phyloP scores from a whole-genome alignment of 164 flowering plant species.

The Stephania cephalantha region DNA sequence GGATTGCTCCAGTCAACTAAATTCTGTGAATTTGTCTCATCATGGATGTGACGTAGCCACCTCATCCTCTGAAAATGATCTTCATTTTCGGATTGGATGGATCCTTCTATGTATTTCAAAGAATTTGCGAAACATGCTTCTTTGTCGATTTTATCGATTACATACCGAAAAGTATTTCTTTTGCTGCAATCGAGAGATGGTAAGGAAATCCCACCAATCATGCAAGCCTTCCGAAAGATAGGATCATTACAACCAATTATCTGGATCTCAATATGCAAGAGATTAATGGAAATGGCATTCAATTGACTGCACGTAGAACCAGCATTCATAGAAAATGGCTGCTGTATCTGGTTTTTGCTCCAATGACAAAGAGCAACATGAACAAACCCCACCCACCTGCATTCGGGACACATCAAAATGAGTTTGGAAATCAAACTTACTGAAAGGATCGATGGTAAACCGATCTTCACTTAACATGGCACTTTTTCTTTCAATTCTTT shows the following conservation, averaged over 20 bases:
- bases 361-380: slow-evolving; percentile 60
- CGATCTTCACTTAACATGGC: not conserved
- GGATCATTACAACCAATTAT: slow-evolving; percentile 40
- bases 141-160: slow-evolving; percentile 29
- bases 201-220: slow-evolving; percentile 41
- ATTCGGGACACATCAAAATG: slow-evolving; percentile 1
- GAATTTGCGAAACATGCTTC: slow-evolving; percentile 36
- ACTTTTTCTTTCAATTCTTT: not conserved
- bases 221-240: slow-evolving; percentile 56
- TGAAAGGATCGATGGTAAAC: not conserved
- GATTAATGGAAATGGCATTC: slow-evolving; percentile 23
- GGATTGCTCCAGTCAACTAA: slow-evolving; percentile 17
- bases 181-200: slow-evolving; percentile 22
- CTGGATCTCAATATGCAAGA: slow-evolving; percentile 56
- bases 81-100: slow-evolving; percentile 29
- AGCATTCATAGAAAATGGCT: not conserved
- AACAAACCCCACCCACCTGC: slow-evolving; percentile 76
- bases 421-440: not conserved
- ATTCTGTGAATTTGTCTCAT: slow-evolving; percentile 17
- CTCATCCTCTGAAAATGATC: slow-evolving; percentile 41
- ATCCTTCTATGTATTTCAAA: slow-evolving; percentile 22
- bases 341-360: slow-evolving; percentile 27
- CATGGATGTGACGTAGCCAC: slow-evolving; percentile 45
- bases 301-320: slow-evolving; percentile 15
- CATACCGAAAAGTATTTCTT: slow-evolving; percentile 31